Base-by-base conservation (phyloP, 768 basidiomycete species). In the Lanmaoa pseudosensibilis region DNA sequence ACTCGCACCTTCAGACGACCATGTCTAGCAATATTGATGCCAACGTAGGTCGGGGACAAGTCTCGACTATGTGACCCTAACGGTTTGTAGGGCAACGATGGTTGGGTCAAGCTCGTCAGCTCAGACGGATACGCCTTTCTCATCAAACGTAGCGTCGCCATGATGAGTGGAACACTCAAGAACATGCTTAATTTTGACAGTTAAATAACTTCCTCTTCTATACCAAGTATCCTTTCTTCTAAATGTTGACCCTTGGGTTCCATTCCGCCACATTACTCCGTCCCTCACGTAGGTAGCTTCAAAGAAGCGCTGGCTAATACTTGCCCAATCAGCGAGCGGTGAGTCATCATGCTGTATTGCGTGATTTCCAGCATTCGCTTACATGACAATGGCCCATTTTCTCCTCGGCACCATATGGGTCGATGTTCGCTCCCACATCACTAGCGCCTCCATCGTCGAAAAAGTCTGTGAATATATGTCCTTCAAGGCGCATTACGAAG, bases 391-490 rank as follows among this genome's bases (percentile, higher is more conserved):
- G 39, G 11, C 21, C 19, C 21, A n/a, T 51, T 52, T 39, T 36
- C 46, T 36, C 41, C 44, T 39, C 21, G 41, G 41, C 16, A 19
- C 23, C 4, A 27, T 27, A 6, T 6, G 27, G 27, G 7, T 21
- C 32, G 13, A 4, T 11, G 1, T 19, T 48, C 46, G 23, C 51
- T 56, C 55, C 44, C 50, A 32, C 38, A 5, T 32, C 10, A 5
- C 1, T 59, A 85, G 85, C 32, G 85, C 79, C 10, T 80, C 88
- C 25, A 86, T 96, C 36, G 83, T 92, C 2, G 91, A 94, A 73
- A 94, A 92, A 67, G 78, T 96, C 50, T 80, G 92, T 40, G 94
- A 98, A 71, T 97, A 93, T 68, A 90, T 96, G 75, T 77, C 83
- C 33, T 94, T 89, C 78, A 94, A 90, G 73, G 77, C 84, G 1